Base-by-base conservation (phyloP, 2,329 filamentous ascomycete genomes). In the Chlorencoelia australis region DNA sequence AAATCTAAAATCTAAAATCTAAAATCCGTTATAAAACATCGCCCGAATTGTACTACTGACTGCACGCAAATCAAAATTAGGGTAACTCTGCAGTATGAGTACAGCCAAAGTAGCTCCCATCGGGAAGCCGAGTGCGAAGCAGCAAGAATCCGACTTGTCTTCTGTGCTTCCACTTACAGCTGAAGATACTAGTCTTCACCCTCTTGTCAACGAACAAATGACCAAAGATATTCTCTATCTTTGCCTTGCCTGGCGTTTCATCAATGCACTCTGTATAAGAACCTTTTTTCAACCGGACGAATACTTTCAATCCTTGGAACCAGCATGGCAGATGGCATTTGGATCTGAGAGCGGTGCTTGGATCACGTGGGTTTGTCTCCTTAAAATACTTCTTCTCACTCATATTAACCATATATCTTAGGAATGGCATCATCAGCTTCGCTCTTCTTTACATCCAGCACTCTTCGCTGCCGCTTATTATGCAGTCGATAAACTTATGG, bases 201-300 rank as follows among this genome's bases (percentile, higher is more conserved):
- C 36, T n/a, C 41, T 54, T 2, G 47, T 55, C 27, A 50, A 50
- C n/a, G 38, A 46, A 22, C 47, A 51, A 40, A 42, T 41, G n/a
- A 44, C 50, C 25, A 49, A 44, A 5, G 53, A 57, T 37, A 42
- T 53, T 3, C 53, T 47, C 45, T 35, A 35, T 4, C 11, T 52
- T 3, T 43, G 75, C 33, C 49, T 95, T 47, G 67, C 74, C 26
- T 72, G 94, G 45, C 84, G 91, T 37, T 69, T 89, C 46, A 59
- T 83, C 57, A 94, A 94, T 63, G 79, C 86, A 20, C 68, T 91
- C 50, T 75, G 69, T 44, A 67, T 93, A 39, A 68, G 74, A 47
- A 96, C 91, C 14, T 98, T 95, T 59, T 98, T 98, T 64, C 91
- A 98, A 60, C 91, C 91, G 18, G 91, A 98, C 65, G 91, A 98